Evolutionary conservation across 2,329 filamentous ascomycete genomes (phyloP).

Genomic region (Botrytis paeoniae): DNA sequence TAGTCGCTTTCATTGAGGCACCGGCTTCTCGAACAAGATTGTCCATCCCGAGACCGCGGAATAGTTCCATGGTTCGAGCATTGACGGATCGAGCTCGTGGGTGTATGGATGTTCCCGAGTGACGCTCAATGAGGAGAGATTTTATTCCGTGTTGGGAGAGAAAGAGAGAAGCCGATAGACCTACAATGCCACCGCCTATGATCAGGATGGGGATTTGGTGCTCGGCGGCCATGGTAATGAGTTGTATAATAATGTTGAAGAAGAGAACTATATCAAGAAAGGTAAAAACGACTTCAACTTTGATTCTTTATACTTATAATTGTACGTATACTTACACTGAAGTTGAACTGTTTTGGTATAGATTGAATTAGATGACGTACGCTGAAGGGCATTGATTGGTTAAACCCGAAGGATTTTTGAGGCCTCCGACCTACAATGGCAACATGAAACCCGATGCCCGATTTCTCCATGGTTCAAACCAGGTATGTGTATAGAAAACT

Average conservation of each 20-base stretch:
- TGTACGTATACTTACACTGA: neutral
- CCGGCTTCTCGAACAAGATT: constrained; percentile 29
- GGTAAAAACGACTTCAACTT: too few species aligned
- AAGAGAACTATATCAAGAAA: neutral
- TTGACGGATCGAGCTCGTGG: constrained; percentile 42
- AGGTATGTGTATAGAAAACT: neutral
- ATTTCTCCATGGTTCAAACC: neutral
- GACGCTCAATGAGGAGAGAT: constrained; percentile 41
- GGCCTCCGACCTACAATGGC: neutral
- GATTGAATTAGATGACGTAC: neutral
- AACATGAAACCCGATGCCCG: neutral
- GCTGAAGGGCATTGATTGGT: neutral
- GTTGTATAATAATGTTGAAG: neutral
- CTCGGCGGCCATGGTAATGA: neutral
- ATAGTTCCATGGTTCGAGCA: constrained; percentile 41
- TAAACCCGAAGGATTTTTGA: neutral
- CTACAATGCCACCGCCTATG: constrained; percentile 43
- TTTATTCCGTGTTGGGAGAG: constrained; percentile 37
- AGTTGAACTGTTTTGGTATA: neutral
- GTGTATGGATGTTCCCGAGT: constrained; percentile 39
- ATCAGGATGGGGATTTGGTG: constrained; percentile 37
- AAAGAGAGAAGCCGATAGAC: constrained; percentile 41
- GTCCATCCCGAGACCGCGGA: constrained; percentile 35
- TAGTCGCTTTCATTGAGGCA: constrained; percentile 27
- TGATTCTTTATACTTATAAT: neutral